These are phyloP conservation scores for Luffa aegyptiaca DNA, from an alignment of 306 rosid genomes.

Conservation along the genomic window DNA sequence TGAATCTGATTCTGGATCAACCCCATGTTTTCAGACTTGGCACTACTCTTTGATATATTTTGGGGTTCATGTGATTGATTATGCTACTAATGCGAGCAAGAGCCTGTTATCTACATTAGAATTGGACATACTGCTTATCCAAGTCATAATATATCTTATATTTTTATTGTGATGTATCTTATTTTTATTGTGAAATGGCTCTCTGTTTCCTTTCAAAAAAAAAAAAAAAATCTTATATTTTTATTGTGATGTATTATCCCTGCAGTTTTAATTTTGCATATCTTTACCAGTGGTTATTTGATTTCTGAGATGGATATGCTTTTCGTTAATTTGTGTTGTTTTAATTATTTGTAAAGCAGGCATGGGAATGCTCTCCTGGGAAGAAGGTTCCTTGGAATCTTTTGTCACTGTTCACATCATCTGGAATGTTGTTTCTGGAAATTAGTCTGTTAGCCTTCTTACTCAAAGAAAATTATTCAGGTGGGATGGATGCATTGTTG, in stretches of 20 bases:
- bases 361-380: slow-evolving; percentile 62
- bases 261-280: background rate
- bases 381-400: slow-evolving; percentile 57
- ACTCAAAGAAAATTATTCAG: slow-evolving; percentile 44
- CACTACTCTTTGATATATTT: background rate
- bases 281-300: background rate
- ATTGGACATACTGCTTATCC: background rate
- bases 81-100: background rate
- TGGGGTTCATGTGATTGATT: background rate
- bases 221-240: too few relatives aligned
- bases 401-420: slow-evolving; percentile 43
- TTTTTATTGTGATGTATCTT: background rate
- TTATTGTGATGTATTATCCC: background rate
- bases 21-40: background rate
- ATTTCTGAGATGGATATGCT: background rate
- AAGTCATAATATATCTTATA: background rate
- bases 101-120: background rate
- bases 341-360: slow-evolving; percentile 26
- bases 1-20: background rate
- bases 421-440: slow-evolving; percentile 60
- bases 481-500: slow-evolving; percentile 43
- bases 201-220: too few relatives aligned
- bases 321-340: background rate
- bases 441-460: slow-evolving; percentile 59
- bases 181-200: too few relatives aligned